Conservation (phyloP, 208 protist genomes). For the Acanthamoeba castellanii region DNA sequence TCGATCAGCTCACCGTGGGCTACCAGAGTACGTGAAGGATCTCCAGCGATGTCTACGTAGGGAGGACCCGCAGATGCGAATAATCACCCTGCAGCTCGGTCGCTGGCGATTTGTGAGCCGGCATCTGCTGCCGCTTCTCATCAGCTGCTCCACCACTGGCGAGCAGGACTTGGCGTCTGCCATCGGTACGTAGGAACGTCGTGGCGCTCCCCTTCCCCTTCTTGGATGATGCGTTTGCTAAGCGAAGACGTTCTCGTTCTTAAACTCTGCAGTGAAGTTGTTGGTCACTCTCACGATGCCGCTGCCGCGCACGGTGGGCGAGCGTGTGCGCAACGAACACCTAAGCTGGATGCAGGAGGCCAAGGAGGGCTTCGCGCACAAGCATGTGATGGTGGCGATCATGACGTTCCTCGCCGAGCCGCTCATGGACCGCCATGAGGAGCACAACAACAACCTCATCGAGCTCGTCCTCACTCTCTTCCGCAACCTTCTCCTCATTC, state of each 20-base stretch:
- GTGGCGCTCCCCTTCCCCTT: background rate
- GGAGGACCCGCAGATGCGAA: constrained; percentile 26
- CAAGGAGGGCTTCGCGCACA: constrained; percentile 49
- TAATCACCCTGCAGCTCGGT: constrained; percentile 47
- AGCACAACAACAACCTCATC: constrained; percentile 51
- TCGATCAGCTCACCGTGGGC: background rate
- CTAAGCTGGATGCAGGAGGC: constrained; percentile 45
- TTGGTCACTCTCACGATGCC: constrained; percentile 71
- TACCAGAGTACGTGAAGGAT: constrained; percentile 35
- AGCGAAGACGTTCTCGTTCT: background rate
- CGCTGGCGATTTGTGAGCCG: constrained; percentile 42
- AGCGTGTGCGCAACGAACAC: constrained; percentile 35
- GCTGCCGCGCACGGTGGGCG: background rate
- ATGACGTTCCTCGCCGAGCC: constrained; percentile 47
- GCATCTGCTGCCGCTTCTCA: constrained; percentile 55
- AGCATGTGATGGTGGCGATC: constrained; percentile 36
- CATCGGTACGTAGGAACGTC: background rate
- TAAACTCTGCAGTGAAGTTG: constrained; percentile 14
- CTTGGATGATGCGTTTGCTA: background rate
- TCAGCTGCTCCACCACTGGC: background rate
- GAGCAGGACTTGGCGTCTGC: constrained; percentile 20
- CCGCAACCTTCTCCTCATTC: constrained; percentile 51
- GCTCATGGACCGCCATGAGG: background rate
- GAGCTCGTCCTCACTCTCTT: constrained; percentile 67
- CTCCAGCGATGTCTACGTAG: constrained; percentile 34